Base-by-base conservation (phyloP, 2,329 filamentous ascomycete genomes). In the Chrysoporthe cubensis region DNA sequence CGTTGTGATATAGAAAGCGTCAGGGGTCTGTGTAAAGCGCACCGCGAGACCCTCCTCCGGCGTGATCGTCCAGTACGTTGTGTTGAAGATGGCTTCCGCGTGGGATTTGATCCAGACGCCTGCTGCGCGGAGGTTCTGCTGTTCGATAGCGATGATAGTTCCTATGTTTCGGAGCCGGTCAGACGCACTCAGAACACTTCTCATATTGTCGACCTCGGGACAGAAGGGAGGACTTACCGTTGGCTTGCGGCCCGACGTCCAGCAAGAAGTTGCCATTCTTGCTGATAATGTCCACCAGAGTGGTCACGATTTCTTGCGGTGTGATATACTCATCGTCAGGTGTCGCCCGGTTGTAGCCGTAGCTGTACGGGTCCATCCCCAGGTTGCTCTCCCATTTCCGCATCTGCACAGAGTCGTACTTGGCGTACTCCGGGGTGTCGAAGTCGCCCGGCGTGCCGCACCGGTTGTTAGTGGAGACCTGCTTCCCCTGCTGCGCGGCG, bases 51-150 rank as follows among this genome's bases (percentile, higher is more conserved):
- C 80, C 60, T 84, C 82, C 18, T 80, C 76, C 0, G 83, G 78
- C 2, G 66, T 68, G 21, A 84, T 74, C 70, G 82, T 81, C 83
- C 84, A 86, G 72, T 85, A 87, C 1, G 81, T 86, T 4, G 86
- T 88, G 66, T 85, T 84, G 73, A 84, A 88, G 26, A 89, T 81
- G 1, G 85, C 85, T 72, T 88, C 85, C 2, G 67, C 81, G 72
- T 88, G 85, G 0, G 71, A 72, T 42, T 80, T 79, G 65, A 88
- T 86, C 86, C 86, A 88, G 1, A 62, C 70, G 0, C 87, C 87
- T 0, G 85, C 86, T 52, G 80, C 79, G 0, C 81, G 78, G 18
- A 89, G 74, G 70, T 83, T 80, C 0, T 78, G 74, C 44, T 80
- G 75, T 74, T 64, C 60, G 11, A 68, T 52, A 13, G 60, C 68